These are phyloP conservation scores for Delphinella strobiligena DNA, from an alignment of 2,329 filamentous ascomycete species.

Conservation along the genomic window DNA sequence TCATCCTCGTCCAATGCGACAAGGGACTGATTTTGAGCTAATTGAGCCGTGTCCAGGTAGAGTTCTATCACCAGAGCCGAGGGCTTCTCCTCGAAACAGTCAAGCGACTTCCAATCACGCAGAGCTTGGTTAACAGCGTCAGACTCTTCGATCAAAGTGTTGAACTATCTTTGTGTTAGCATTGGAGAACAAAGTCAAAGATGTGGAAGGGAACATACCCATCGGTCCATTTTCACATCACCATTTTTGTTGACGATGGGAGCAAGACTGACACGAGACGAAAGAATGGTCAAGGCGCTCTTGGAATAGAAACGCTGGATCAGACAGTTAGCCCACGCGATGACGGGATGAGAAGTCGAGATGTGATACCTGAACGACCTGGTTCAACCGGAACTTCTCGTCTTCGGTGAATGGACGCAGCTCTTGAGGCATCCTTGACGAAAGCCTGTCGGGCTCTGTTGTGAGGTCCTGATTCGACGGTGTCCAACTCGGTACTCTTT, in stretches of 20 bases:
- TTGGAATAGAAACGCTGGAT: conserved; percentile 82
- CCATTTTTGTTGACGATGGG: conserved; percentile 44
- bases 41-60: conserved; percentile 51
- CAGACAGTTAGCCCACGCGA: not conserved
- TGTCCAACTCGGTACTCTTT: conserved; percentile 40
- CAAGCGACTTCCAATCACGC: conserved; percentile 66
- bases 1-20: conserved; percentile 80
- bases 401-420: conserved; percentile 12
- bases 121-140: conserved; percentile 77
- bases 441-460: conserved; percentile 16
- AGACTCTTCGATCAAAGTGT: conserved; percentile 86
- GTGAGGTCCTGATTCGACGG: conserved; percentile 30
- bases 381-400: conserved; percentile 74
- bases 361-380: conserved; percentile 68
- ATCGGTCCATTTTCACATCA: conserved; percentile 66
- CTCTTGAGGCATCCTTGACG: conserved; percentile 11
- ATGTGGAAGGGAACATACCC: conserved; percentile 46
- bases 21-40: conserved; percentile 75
- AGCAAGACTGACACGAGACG: conserved; percentile 63
- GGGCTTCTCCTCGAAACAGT: conserved; percentile 64
- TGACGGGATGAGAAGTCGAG: conserved; percentile 7
- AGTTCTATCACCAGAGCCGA: conserved; percentile 82
- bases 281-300: conserved; percentile 70
- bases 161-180: conserved; percentile 53
- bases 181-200: not conserved